Conservation (phyloP, 768 basidiomycete species). For the Podaxis rugospora region DNA sequence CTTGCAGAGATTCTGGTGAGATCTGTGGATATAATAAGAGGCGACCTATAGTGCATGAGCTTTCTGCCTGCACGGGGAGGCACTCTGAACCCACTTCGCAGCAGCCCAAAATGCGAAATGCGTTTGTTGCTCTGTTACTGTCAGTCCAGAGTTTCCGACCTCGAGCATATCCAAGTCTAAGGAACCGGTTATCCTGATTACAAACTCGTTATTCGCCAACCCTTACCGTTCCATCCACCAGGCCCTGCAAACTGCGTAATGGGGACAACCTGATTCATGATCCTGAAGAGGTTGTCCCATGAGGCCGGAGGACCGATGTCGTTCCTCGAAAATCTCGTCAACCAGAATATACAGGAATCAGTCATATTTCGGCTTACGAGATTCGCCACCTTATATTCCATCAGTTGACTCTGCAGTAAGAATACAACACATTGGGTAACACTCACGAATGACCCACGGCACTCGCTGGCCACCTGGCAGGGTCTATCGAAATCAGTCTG, state of each 20-base stretch:
- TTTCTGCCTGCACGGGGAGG: not conserved
- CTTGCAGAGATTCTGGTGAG: slow-evolving; percentile 28
- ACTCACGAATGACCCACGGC: slow-evolving; percentile 42
- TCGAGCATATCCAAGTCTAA: slow-evolving; percentile 50
- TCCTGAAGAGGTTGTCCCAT: slow-evolving; percentile 44
- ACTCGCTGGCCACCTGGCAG: slow-evolving; percentile 45
- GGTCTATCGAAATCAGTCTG: slow-evolving; percentile 24
- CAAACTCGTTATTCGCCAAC: not conserved
- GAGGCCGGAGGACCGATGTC: slow-evolving; percentile 43
- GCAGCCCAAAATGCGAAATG: slow-evolving; percentile 54
- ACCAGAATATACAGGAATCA: not conserved
- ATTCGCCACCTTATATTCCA: slow-evolving; percentile 34
- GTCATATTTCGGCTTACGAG: slow-evolving; percentile 25
- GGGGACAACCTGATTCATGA: slow-evolving; percentile 49
- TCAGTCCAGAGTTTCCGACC: slow-evolving; percentile 44
- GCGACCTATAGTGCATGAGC: slow-evolving; percentile 24
- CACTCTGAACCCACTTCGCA: slow-evolving; percentile 29
- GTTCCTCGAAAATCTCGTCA: slow-evolving; percentile 26
- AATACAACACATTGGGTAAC: not conserved
- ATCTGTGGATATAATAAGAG: slow-evolving; percentile 41
- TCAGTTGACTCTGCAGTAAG: not conserved
- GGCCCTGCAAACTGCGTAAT: slow-evolving; percentile 43
- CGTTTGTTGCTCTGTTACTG: slow-evolving; percentile 36
- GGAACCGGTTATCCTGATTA: not conserved
- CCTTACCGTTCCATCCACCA: slow-evolving; percentile 37